These are phyloP conservation scores for Cercospora nicotianae DNA, from an alignment of 2,329 filamentous ascomycete genomes.

Conservation along the genomic window DNA sequence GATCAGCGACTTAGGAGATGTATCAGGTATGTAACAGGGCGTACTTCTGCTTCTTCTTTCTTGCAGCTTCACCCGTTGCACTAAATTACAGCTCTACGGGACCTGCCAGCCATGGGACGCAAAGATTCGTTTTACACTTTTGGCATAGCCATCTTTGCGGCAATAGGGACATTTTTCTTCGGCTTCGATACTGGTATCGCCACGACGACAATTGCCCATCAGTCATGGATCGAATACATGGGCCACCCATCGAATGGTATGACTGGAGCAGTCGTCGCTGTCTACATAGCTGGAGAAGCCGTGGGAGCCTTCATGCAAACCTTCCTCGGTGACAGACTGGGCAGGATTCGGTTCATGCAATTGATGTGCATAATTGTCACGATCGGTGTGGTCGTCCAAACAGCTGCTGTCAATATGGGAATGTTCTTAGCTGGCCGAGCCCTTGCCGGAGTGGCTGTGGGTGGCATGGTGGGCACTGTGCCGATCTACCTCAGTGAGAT, in stretches of 20 bases:
- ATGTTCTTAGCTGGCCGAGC: constrained; percentile 37
- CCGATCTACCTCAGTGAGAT: constrained; percentile 60
- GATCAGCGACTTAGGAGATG: background rate
- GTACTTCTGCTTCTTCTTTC: background rate
- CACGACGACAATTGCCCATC: constrained; percentile 61
- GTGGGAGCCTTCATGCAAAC: constrained; percentile 55
- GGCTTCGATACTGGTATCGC: constrained; percentile 62
- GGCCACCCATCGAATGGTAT: constrained; percentile 54
- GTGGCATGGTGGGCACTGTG: constrained; percentile 47
- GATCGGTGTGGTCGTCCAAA: constrained; percentile 56
- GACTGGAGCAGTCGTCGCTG: constrained; percentile 58
- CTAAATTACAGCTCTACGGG: background rate
- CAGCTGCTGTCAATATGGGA: constrained; percentile 51
- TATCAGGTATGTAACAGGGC: background rate
- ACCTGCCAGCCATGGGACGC: constrained; percentile 9
- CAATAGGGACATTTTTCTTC: constrained; percentile 61
- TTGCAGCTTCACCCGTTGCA: background rate
- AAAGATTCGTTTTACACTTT: constrained; percentile 48
- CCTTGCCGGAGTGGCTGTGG: constrained; percentile 36
- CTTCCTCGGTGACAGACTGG: constrained; percentile 51
- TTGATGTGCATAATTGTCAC: constrained; percentile 57
- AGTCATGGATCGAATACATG: constrained; percentile 63
- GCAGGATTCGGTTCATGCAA: constrained; percentile 41
- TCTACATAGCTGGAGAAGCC: constrained; percentile 61
- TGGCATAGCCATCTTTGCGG: constrained; percentile 57